Base-by-base conservation (phyloP, 129 eudicot species). In the Tagetes patula region DNA sequence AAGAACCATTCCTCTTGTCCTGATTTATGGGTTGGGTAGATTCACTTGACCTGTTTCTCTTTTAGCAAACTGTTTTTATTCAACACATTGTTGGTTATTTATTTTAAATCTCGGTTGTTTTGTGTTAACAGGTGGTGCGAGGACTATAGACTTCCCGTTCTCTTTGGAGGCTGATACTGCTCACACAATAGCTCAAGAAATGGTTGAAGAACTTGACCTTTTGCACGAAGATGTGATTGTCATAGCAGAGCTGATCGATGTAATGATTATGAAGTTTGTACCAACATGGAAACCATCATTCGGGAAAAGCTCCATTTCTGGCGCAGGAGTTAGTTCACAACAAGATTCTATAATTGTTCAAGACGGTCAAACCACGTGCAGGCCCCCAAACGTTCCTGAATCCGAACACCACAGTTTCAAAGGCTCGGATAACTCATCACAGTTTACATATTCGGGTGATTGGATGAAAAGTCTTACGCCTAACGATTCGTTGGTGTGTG, bases 141-240 rank as follows among this genome's bases (percentile, higher is more conserved):
- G 82, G 80, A 71, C 81, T 64, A 78, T 91, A 13, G 81, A 88
- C 52, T 91, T 91, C 67, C 6, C 38, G 3, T 86, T 88, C 75
- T 82, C 77, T 72, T 80, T 84, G 6, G 69, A 75, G 2, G 46
- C 55, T 27, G 97, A 91, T 73, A 91, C 97, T 2, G 82, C 85
- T 39, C 33, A 67, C 30, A 80, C 92, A 49, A 83, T 91, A 59
- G 92, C 88, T 31, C 55, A 76, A 75, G 97, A 91, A 80, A 91
- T 91, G 97, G 89, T 88, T 58, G 83, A 91, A 50, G 75, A 86
- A 20, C 87, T 91, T 55, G 84, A 83, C 39, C 75, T 86, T 67
- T 68, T 70, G 59, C 77, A 69, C 3, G 85, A 81, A 47, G 96
- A 91, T 36, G 78, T 86, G 71, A 81, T 80, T 27, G 45, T 81